A percentile compares a stretch with the other conserved stretches of the same genome.
Conservation (phyloP, 306 rosid species). For the Rosa persica region DNA sequence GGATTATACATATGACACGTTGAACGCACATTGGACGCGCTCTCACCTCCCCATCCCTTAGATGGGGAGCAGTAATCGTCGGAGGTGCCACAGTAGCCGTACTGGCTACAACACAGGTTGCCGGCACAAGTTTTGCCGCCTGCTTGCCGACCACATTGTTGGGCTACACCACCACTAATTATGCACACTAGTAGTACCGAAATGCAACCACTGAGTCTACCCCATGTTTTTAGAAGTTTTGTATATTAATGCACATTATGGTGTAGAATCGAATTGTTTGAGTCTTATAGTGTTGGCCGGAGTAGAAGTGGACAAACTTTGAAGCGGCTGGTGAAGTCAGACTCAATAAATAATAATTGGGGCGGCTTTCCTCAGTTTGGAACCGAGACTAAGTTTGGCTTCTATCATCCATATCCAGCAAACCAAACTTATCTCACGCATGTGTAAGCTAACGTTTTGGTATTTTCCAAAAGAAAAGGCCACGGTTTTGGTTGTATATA, state of each 20-base stretch:
- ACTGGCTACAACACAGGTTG: conserved; percentile 59
- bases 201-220: neutral
- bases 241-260: neutral
- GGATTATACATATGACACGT: conserved; percentile 41
- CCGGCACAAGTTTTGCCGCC: conserved; percentile 40
- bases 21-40: conserved; percentile 1
- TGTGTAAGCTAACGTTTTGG: too few relatives aligned
- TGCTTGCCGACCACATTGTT: conserved; percentile 58
- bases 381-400: too few relatives aligned
- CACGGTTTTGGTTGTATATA: too few relatives aligned
- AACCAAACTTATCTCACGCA: too few relatives aligned
- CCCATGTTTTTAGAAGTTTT: conserved; percentile 13
- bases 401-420: too few relatives aligned
- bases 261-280: neutral
- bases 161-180: conserved; percentile 10
- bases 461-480: too few relatives aligned
- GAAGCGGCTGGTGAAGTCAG: too few relatives aligned
- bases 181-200: conserved; percentile 7
- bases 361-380: too few relatives aligned
- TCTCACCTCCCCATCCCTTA: conserved; percentile 24
- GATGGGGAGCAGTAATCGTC: conserved; percentile 45
- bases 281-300: neutral
- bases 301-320: too few relatives aligned
- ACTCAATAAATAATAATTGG: too few relatives aligned
- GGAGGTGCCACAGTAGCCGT: conserved; percentile 55